Base-by-base conservation (phyloP, 2,329 filamentous ascomycete genomes). In the Ilyonectria destructans region DNA sequence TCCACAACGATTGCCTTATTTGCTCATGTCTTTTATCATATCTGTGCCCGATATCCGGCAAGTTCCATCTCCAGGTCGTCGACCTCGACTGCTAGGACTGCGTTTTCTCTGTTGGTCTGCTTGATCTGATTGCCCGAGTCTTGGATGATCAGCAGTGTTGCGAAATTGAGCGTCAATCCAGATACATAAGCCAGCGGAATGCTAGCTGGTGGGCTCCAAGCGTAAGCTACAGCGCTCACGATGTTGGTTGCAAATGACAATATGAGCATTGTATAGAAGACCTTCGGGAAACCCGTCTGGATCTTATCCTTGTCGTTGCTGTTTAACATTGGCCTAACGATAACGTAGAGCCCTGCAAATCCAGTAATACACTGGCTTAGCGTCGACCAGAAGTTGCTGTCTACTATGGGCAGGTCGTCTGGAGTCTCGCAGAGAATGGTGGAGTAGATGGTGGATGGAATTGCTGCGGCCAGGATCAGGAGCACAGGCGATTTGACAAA, bases 401-500 rank as follows among this genome's bases (percentile, higher is more conserved):
- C 43, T 6, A 45, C 7, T 45, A 21, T 21, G n/a, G 8, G 43
- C n/a, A 45, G 9, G 43, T 45, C 43, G 9, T 45, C 43, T 21
- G 8, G 43, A 21, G 43, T 19, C 43, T 45, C 6, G 43, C 8
- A 45, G 43, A 45, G 17, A 45, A 45, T 19, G n/a, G 43, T 45
- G n/a, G 43, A 45, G 43, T 45, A 45, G n/a, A 45, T 45, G 43
- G 43, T 21, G 43, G n/a, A 19, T 45, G 43, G 43, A n/a, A 45
- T 19, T 21, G n/a, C 43, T 8, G 43, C 43, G 6, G 43, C 43
- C 43, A 45, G n/a, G 43, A 45, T 45, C 43, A 45, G 43, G 7
- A 45, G 8, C 3, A 45, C 43, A 8, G 43, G 43, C 43, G 43
- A 45, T 19, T 21, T 21, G 9, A 1, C n/a, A 45, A 45, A 17